Evolutionary conservation across 2,329 filamentous ascomycete species (phyloP), one percentile per base, ranked within the genome.

Genomic region (Xylariales sp.): DNA sequence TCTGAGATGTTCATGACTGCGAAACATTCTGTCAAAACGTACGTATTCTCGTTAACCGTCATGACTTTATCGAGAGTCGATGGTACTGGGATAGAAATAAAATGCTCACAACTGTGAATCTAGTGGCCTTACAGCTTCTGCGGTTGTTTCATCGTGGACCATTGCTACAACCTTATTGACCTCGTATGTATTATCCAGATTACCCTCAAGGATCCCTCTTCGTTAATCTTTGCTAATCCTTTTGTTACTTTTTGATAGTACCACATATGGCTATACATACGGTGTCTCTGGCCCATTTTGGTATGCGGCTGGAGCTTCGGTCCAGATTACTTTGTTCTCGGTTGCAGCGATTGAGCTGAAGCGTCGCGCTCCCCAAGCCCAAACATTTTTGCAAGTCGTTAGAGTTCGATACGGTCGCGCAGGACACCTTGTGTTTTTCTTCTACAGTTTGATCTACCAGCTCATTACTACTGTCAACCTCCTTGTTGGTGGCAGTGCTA

Each of bases 1-100:
- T 89, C 84, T 1, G 88, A 95, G 65, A 91, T 88, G 78, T 95
- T 94, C 70, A 88, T 78, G 46, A 94, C 88, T 0, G 88, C 88
- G 36, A 87, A 88, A 14, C 74, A 88, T 43, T 88, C 85, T 2
- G 85, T 95, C 50, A 95, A 94, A 57, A 88, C 87, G 4, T n/a
- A n/a, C n/a, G n/a, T n/a, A n/a, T n/a, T n/a, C n/a, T n/a, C n/a
- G n/a, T n/a, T n/a, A n/a, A n/a, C n/a, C n/a, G n/a, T n/a, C n/a
- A n/a, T n/a, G n/a, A n/a, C n/a, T n/a, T n/a, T n/a, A n/a, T n/a
- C n/a, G n/a, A n/a, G n/a, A n/a, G n/a, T n/a, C n/a, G n/a, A n/a
- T n/a, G n/a, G n/a, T n/a, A n/a, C n/a, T n/a, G n/a, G n/a, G n/a
- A n/a, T n/a, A n/a, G n/a, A n/a, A n/a, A n/a, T n/a, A n/a, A n/a